A percentile compares a stretch with the other conserved stretches of the same genome.
phyloP scores from a whole-genome alignment of 805 yeast genomes.

The Myxozyma neglecta region DNA sequence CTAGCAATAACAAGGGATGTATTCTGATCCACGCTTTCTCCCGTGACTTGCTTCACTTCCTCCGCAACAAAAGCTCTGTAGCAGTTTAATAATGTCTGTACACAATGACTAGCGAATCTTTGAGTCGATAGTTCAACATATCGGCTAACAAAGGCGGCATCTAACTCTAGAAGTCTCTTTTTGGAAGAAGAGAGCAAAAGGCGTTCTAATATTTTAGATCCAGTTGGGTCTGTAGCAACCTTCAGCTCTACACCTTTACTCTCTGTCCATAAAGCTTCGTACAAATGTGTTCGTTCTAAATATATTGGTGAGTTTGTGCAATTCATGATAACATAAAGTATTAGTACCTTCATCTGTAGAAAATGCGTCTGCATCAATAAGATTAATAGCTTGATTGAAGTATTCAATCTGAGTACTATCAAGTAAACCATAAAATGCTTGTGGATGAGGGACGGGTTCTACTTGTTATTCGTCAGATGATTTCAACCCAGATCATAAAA shows the following conservation, averaged over 20 bases:
- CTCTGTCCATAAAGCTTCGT: slow-evolving; percentile 78
- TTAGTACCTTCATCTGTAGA: slow-evolving; percentile 52
- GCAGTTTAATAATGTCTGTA: slow-evolving; percentile 70
- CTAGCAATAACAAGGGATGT: slow-evolving; percentile 4
- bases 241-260: slow-evolving; percentile 86
- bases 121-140: slow-evolving; percentile 77
- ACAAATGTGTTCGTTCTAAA: slow-evolving; percentile 65
- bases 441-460: slow-evolving; percentile 21
- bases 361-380: slow-evolving; percentile 77
- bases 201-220: slow-evolving; percentile 90
- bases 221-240: slow-evolving; percentile 88
- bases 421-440: slow-evolving; percentile 79
- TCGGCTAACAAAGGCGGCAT: slow-evolving; percentile 51
- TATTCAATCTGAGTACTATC: slow-evolving; percentile 84
- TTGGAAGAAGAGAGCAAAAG: slow-evolving; percentile 66
- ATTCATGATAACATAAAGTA: not conserved
- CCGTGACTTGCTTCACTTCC: not conserved
- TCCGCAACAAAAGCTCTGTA: slow-evolving; percentile 6
- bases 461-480: not conserved
- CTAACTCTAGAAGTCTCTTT: slow-evolving; percentile 60
- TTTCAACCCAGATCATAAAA: not conserved
- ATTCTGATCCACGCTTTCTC: not conserved
- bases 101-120: slow-evolving; percentile 89
- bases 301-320: not conserved
- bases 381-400: slow-evolving; percentile 88